Conservation (phyloP, 495 filamentous ascomycete species). For the Penicillium desertorum region DNA sequence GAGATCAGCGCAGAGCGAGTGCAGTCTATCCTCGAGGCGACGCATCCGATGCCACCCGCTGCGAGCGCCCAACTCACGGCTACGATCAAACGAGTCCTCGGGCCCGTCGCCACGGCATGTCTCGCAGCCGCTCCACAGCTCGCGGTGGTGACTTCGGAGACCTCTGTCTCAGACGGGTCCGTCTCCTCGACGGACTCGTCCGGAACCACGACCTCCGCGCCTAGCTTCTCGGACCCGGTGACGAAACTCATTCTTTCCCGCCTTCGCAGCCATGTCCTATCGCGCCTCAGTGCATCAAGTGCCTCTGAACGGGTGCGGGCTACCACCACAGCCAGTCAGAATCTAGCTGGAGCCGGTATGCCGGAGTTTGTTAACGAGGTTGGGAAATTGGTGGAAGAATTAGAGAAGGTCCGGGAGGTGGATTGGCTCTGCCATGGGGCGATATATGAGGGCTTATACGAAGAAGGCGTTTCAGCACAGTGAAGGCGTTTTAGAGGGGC, state of each 20-base stretch:
- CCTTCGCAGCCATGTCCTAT: slow-evolving; percentile 71
- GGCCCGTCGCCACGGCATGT: slow-evolving; percentile 43
- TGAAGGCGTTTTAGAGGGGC: slow-evolving; percentile 13
- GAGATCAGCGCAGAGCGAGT: slow-evolving; percentile 62
- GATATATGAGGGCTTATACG: slow-evolving; percentile 74
- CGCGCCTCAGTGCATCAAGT: slow-evolving; percentile 70
- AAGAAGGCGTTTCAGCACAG: slow-evolving; percentile 30
- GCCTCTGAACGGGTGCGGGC: slow-evolving; percentile 77
- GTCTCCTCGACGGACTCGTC: slow-evolving; percentile 17
- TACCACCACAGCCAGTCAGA: slow-evolving; percentile 81
- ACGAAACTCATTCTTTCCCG: slow-evolving; percentile 75
- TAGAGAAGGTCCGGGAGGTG: slow-evolving; percentile 70
- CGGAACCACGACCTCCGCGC: slow-evolving; percentile 16
- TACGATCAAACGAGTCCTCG: slow-evolving; percentile 57
- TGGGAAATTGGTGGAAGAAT: slow-evolving; percentile 76
- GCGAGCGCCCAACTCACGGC: slow-evolving; percentile 44
- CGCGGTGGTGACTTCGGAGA: slow-evolving; percentile 33
- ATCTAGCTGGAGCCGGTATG: slow-evolving; percentile 74
- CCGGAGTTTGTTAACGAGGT: slow-evolving; percentile 86
- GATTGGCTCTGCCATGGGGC: slow-evolving; percentile 75
- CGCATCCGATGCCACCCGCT: slow-evolving; percentile 69
- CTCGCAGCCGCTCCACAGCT: slow-evolving; percentile 38
- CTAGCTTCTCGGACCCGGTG: slow-evolving; percentile 70
- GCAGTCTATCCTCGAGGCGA: slow-evolving; percentile 74
- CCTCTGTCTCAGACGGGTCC: not conserved